phyloP scores from a whole-genome alignment of 176 grass and related monocot genomes.

The Lolium rigidum region DNA sequence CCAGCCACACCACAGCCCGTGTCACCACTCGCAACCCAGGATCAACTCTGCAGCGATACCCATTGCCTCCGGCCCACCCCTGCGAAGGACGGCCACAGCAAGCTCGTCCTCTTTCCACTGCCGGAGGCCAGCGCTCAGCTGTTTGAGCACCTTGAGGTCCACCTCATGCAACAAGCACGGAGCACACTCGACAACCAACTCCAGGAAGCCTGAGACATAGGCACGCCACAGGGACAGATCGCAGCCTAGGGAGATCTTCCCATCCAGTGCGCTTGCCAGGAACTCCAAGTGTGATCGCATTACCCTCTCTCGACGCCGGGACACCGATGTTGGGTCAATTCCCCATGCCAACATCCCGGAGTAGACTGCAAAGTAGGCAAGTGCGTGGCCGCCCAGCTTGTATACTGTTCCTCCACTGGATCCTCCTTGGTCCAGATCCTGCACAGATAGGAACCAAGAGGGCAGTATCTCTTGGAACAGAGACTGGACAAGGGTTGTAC shows the following conservation, averaged over 20 bases:
- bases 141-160: conserved; percentile 66
- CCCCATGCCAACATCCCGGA: conserved; percentile 95
- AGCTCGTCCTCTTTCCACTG: conserved; percentile 81
- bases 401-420: conserved; percentile 61
- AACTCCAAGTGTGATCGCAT: conserved; percentile 74
- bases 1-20: neutral
- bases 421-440: conserved; percentile 65
- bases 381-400: conserved; percentile 66
- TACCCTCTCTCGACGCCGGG: conserved; percentile 73
- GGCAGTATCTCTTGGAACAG: conserved; percentile 94
- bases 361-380: conserved; percentile 76
- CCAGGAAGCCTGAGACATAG: conserved; percentile 78
- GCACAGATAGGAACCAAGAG: conserved; percentile 82
- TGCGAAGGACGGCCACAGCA: conserved; percentile 62
- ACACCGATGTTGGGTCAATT: conserved; percentile 59
- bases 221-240: conserved; percentile 73
- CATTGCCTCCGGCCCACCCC: conserved; percentile 62
- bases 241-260: conserved; percentile 85
- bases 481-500: conserved; percentile 76
- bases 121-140: conserved; percentile 65
- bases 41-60: conserved; percentile 77
- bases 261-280: conserved; percentile 74
- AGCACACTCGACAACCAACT: conserved; percentile 80
- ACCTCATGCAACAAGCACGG: conserved; percentile 88
- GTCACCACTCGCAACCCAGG: conserved; percentile 57